Conservation (phyloP, 768 basidiomycete species). For the Pleurotus tuber-regium region DNA sequence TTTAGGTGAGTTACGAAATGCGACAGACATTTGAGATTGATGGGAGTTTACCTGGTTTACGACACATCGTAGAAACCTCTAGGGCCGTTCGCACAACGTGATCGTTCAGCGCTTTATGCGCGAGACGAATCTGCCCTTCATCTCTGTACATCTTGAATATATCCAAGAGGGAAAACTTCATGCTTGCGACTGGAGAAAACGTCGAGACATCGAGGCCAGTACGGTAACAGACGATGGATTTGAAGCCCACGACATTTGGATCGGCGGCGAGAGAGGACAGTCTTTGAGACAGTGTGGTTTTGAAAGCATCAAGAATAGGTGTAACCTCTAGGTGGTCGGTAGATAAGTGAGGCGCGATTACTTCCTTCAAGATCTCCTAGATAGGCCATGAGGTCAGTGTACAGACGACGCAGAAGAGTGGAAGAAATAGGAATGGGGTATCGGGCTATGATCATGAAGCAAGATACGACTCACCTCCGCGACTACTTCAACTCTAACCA, state of each 20-base stretch:
- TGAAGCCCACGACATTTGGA: slow-evolving; percentile 61
- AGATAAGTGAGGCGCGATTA: slow-evolving; percentile 20
- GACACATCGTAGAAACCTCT: slow-evolving; percentile 44
- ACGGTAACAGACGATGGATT: slow-evolving; percentile 76
- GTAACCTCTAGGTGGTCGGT: slow-evolving; percentile 16
- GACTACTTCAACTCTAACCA: slow-evolving; percentile 65
- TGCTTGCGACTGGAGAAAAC: slow-evolving; percentile 21
- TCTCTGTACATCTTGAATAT: slow-evolving; percentile 33
- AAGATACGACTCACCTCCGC: slow-evolving; percentile 55
- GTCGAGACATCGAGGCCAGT: slow-evolving; percentile 61
- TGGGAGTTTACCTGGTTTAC: slow-evolving; percentile 55
- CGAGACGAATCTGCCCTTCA: slow-evolving; percentile 45
- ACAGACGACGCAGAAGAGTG: slow-evolving; percentile 14
- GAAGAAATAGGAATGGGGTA: no score
- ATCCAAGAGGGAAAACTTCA: slow-evolving; percentile 28
- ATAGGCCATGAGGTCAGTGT: slow-evolving; percentile 22
- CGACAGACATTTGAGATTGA: background rate
- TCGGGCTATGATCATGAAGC: no score
- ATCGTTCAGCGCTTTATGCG: slow-evolving; percentile 66
- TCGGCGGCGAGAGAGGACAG: slow-evolving; percentile 40
- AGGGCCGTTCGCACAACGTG: slow-evolving; percentile 56
- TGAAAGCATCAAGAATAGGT: slow-evolving; percentile 30
- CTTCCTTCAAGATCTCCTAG: slow-evolving; percentile 29
- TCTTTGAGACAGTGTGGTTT: slow-evolving; percentile 27
- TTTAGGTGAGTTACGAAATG: background rate